phyloP scores from a whole-genome alignment of 768 basidiomycete species.

The Boletus huronensis region DNA sequence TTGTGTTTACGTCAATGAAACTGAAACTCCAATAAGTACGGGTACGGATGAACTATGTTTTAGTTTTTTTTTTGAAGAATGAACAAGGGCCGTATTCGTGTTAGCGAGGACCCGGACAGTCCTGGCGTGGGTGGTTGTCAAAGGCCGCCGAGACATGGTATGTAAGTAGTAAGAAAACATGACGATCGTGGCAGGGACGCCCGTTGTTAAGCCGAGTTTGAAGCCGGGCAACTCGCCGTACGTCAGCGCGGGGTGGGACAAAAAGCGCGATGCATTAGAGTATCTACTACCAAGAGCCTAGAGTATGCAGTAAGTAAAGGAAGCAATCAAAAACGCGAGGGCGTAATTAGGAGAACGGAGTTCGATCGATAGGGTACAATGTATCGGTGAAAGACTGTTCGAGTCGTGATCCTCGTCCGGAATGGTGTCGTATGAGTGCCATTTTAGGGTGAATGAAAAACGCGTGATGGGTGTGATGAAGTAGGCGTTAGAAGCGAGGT shows the following conservation, averaged over 20 bases:
- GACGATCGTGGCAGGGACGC: not conserved
- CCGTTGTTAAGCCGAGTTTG: not conserved
- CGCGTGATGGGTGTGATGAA: conserved; percentile 15
- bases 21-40: not conserved
- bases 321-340: not conserved
- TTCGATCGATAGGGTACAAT: conserved; percentile 10
- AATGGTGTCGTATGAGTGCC: conserved; percentile 27
- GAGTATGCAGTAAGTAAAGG: conserved; percentile 4
- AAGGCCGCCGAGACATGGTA: no score
- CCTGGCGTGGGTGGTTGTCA: not conserved
- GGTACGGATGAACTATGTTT: not conserved
- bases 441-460: conserved; percentile 21
- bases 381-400: not conserved
- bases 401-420: conserved; percentile 32
- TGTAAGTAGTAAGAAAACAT: no score
- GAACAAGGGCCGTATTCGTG: not conserved
- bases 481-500: conserved; percentile 6
- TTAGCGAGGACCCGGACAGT: not conserved
- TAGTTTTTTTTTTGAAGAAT: not conserved
- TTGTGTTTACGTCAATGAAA: no score
- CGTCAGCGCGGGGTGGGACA: not conserved
- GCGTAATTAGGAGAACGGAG: conserved; percentile 23
- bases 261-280: conserved; percentile 7
- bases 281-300: conserved; percentile 19
- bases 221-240: not conserved